Percentiles rank a stretch among this genome's conserved stretches.
Evolutionary conservation across 495 filamentous ascomycete species (phyloP).

Genomic region (Neurospora discreta): DNA sequence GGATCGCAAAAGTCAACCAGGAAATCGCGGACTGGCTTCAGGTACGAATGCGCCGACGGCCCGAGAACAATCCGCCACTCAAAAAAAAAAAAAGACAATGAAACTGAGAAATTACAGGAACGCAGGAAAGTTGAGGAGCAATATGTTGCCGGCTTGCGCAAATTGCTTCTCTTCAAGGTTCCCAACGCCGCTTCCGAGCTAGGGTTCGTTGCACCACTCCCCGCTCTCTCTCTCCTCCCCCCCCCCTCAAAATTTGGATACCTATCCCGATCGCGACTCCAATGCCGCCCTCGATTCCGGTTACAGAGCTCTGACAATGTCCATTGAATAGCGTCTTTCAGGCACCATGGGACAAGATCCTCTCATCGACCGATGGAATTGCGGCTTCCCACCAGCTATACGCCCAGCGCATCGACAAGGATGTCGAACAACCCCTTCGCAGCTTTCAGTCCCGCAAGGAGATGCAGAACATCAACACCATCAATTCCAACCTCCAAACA

Average conservation of each 20-base stretch:
- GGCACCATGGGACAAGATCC: constrained; percentile 83
- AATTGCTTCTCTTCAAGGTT: constrained; percentile 62
- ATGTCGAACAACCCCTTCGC: constrained; percentile 79
- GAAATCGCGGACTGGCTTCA: constrained; percentile 96
- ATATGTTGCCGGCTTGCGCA: constrained; percentile 76
- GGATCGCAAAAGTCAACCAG: constrained; percentile 74
- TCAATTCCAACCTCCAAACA: constrained; percentile 66
- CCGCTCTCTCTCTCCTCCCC: not conserved
- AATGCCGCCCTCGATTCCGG: constrained; percentile 4
- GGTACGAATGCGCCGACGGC: constrained; percentile 42
- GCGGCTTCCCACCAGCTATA: constrained; percentile 78
- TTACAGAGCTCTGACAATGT: constrained; percentile 8
- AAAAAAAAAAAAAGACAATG: constrained; percentile 4
- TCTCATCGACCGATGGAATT: constrained; percentile 65
- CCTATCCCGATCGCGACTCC: not conserved
- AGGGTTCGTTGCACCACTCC: constrained; percentile 49
- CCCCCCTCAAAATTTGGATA: not conserved
- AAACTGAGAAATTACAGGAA: constrained; percentile 50
- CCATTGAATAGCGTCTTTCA: constrained; percentile 62
- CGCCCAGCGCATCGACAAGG: constrained; percentile 75
- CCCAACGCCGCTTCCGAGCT: constrained; percentile 64
- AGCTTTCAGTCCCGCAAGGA: constrained; percentile 61
- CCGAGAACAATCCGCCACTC: not conserved
- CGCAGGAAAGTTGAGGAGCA: constrained; percentile 84
- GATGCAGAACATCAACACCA: constrained; percentile 71